phyloP scores from a whole-genome alignment of 306 rosid genomes.

The Quercus variabilis region DNA sequence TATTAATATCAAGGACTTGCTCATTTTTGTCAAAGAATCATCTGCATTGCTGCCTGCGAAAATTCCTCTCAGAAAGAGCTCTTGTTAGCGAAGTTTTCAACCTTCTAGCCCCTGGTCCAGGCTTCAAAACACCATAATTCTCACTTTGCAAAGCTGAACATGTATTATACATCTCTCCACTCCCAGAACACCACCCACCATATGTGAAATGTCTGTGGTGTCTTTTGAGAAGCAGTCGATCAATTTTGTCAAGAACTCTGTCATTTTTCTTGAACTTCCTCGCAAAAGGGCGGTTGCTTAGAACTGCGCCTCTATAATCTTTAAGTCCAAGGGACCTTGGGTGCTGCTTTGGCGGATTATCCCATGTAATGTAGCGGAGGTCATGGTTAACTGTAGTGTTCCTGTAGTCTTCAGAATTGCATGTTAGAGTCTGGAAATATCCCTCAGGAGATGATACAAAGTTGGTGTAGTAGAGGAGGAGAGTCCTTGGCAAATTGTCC shows the following conservation, averaged over 20 bases:
- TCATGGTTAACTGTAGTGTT: conserved; percentile 85
- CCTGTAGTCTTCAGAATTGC: conserved; percentile 66
- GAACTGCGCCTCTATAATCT: conserved; percentile 57
- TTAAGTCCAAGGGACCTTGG: conserved; percentile 67
- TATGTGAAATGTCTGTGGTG: conserved; percentile 37
- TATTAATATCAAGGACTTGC: not conserved
- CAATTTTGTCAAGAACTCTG: conserved; percentile 62
- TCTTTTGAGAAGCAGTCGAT: conserved; percentile 64
- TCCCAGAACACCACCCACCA: conserved; percentile 78
- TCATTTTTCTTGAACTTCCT: conserved; percentile 74
- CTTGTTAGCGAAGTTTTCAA: conserved; percentile 46
- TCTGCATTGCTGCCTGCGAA: conserved; percentile 62
- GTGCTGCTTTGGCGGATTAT: conserved; percentile 89
- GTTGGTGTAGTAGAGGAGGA: conserved; percentile 89
- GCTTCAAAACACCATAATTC: conserved; percentile 56
- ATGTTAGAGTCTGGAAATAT: conserved; percentile 78
- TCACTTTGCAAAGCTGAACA: conserved; percentile 50
- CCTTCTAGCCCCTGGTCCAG: conserved; percentile 71
- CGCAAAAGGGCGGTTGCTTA: conserved; percentile 77
- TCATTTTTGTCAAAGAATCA: conserved; percentile 19
- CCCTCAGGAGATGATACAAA: conserved; percentile 92
- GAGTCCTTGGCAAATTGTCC: conserved; percentile 92
- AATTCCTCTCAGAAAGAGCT: conserved; percentile 36
- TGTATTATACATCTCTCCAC: conserved; percentile 12
- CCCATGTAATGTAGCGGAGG: conserved; percentile 90